Evolutionary conservation across 75 land plant genomes (phyloP), one percentile per base, ranked within the genome.

Genomic region (Cunninghamia lanceolata): DNA sequence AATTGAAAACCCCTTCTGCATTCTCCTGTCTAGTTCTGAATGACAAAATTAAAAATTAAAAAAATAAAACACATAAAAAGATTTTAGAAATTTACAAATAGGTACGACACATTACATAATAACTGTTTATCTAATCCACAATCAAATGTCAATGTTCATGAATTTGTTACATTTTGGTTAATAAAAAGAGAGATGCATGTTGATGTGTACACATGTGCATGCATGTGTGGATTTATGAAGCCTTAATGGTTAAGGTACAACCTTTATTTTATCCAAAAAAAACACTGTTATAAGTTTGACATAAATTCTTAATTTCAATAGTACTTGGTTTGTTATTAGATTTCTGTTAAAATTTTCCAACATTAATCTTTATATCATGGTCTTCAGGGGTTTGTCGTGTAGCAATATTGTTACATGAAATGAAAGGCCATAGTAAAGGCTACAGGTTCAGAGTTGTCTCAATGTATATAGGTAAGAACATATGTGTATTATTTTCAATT

Each of bases 381-480:
- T 45, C 84, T 86, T 66, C 88, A 96, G 99, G 99, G 79, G 99
- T 97, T 15, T 96, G 99, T 3, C 92, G 95, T 90, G 93, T 93
- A 38, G 97, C 95, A 73, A 97, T 97, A 42, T 87, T 97, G 2
- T 85, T 97, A 86, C 94, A 94, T 88, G 99, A 97, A 88, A 97
- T 97, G 99, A 94, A 94, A 89, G 90, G 94, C 50, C 91, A 97
- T 14, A 97, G 98, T 53, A 97, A 92, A 84, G 96, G 94, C 85
- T 94, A 94, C 81, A 92, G 99, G 6, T 96, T 94, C 92, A 97
- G 99, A 54, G 93, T 97, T 14, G 84, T 97, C 15, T 94, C 99
- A 3, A 97, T 97, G 99, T 97, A 97, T 89, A 95, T 97, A 89
- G 99, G 99, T 96, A 88, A 21, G 13, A 7, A 28, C 71, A 53